phyloP scores from a whole-genome alignment of 2,329 filamentous ascomycete species.

The Colletotrichum agaves region DNA sequence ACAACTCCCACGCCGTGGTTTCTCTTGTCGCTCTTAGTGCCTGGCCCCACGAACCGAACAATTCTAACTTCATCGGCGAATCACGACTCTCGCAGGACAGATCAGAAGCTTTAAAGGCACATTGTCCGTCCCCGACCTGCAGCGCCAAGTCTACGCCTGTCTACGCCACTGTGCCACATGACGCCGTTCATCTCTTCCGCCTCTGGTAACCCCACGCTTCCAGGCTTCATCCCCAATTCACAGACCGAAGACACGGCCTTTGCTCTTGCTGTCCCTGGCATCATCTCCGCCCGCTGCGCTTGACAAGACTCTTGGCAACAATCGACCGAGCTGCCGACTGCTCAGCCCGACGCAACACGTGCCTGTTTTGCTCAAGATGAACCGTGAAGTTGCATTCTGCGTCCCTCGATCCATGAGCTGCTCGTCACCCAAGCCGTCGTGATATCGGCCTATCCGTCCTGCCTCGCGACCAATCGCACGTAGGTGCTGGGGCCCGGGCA shows the following conservation, averaged over 20 bases:
- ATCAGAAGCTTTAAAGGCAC: constrained; percentile 23
- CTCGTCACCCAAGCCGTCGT: constrained; percentile 21
- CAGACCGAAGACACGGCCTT: constrained; percentile 23
- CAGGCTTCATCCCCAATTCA: constrained; percentile 30
- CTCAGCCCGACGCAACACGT: constrained; percentile 29
- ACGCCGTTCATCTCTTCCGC: constrained; percentile 31
- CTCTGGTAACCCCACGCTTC: constrained; percentile 19
- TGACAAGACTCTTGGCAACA: constrained; percentile 30
- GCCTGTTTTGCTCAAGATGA: constrained; percentile 24
- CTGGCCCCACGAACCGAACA: constrained; percentile 17
- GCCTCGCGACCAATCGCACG: constrained; percentile 20
- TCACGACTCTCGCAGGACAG: neutral
- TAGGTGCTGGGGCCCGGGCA: constrained; percentile 1
- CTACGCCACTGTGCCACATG: no score
- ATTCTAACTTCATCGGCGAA: constrained; percentile 15
- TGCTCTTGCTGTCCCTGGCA: constrained; percentile 27
- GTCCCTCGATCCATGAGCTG: constrained; percentile 18
- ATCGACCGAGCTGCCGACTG: constrained; percentile 16
- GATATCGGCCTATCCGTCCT: constrained; percentile 26
- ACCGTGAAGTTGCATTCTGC: constrained; percentile 33
- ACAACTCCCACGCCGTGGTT: neutral
- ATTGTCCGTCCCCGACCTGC: constrained; percentile 26
- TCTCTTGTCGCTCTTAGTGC: constrained; percentile 1
- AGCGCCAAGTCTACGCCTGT: constrained; percentile 35
- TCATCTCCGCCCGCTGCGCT: constrained; percentile 26